These are phyloP conservation scores for Geotrichum macrosporum DNA, from an alignment of 1,139 yeast species.

Conservation along the genomic window DNA sequence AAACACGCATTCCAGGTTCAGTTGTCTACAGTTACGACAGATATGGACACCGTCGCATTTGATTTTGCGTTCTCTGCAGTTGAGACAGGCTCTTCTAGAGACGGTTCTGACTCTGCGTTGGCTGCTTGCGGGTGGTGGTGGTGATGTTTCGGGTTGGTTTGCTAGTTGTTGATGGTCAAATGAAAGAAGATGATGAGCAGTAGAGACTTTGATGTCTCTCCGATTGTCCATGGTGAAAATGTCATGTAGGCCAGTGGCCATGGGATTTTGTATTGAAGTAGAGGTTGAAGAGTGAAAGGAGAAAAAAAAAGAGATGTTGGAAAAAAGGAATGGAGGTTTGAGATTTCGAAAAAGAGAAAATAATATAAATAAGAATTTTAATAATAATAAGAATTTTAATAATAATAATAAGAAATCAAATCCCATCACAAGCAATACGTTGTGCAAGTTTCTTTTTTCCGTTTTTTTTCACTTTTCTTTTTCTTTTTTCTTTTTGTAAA, in stretches of 20 bases:
- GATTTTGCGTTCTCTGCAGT: conserved; percentile 59
- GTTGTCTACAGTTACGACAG: conserved; percentile 52
- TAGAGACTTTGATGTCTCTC: not conserved
- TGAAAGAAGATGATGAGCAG: not conserved
- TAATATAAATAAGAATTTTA: no score
- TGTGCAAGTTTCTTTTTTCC: no score
- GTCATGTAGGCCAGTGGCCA: no score
- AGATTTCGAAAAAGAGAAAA: not conserved
- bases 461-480: no score
- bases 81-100: conserved; percentile 57
- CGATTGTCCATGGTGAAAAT: no score
- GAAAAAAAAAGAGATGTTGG: not conserved
- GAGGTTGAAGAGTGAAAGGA: not conserved
- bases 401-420: no score
- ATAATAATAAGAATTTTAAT: no score
- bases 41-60: conserved; percentile 53
- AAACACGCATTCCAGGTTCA: conserved; percentile 52
- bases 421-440: no score
- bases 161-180: not conserved
- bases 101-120: no score
- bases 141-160: conserved; percentile 34
- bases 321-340: not conserved
- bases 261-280: not conserved
- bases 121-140: no score
- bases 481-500: no score